Base-by-base conservation (phyloP, 75 land plant species). In the Azolla pinnata region DNA sequence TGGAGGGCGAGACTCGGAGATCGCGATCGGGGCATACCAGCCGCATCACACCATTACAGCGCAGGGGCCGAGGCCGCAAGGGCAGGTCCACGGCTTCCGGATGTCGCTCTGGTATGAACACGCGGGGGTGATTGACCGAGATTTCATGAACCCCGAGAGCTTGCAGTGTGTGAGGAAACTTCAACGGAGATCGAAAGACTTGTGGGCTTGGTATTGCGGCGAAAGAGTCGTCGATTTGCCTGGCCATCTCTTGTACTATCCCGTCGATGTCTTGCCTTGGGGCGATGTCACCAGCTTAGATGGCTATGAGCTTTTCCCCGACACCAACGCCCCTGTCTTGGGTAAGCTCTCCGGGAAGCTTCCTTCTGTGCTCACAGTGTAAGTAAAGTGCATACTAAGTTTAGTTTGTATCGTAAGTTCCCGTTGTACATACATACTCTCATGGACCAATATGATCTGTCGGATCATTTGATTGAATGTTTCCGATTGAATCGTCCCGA, bases 71-170 rank as follows among this genome's bases (percentile, higher is more conserved):
- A 44, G 35, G 17, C 64, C 56, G 2, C 45, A 45, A 0, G 71
- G 75, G 0, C 70, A 80, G 2, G 73, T 89, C 25, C 72, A 62
- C 35, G 62, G 73, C 20, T 85, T 70, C 52, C 62, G 96, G 0
- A 68, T 89, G 86, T 78, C 86, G 0, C 68, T 89, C 17, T 89
- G 96, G 90, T 83, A 75, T 26, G 96, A 89, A 35, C 96, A 89
- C 45, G 74, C 79, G 0, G 64, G 77, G 9, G 34, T 18, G 16
- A 44, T 61, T 0, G 74, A 78, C 3, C 73, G 65, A 12, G 32
- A 38, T 5, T 75, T 72, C 38, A 30, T 31, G 34, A 56, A 75
- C 44, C 88, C 93, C 0, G 62, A 75, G 63, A 77, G 66, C 19
- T 0, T 79, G 32, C 77, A 82, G 24, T 84, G 88, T 54, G 83